These are phyloP conservation scores for Amaranthus cruentus DNA, from an alignment of 148 eudicot species.

Conservation along the genomic window DNA sequence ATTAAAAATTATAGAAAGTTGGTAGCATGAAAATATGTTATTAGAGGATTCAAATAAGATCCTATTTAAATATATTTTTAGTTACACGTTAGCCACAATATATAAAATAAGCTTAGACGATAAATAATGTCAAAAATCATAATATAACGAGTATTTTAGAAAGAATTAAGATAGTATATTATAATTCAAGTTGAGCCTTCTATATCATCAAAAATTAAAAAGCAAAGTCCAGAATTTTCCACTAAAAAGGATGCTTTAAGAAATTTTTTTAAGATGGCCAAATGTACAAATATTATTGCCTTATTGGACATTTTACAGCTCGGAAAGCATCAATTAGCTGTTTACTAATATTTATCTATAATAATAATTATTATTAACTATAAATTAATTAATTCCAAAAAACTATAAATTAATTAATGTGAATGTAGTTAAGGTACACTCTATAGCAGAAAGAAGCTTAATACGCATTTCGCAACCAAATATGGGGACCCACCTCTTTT, in stretches of 20 bases:
- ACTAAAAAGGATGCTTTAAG: conserved; percentile 2
- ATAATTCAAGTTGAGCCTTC: neutral
- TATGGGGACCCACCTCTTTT: neutral
- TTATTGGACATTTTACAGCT: neutral
- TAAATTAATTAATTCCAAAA: neutral
- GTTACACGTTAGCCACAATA: too few species aligned
- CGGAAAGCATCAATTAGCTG: neutral
- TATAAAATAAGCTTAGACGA: too few species aligned
- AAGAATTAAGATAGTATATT: too few species aligned
- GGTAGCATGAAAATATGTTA: too few species aligned
- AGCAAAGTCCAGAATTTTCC: neutral
- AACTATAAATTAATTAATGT: neutral
- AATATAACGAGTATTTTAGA: too few species aligned
- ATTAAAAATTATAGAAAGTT: too few species aligned
- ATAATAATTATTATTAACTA: neutral
- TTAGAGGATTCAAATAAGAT: too few species aligned
- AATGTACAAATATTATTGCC: neutral
- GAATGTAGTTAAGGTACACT: neutral
- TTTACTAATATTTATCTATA: neutral
- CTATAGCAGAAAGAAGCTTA: neutral
- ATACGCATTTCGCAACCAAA: neutral
- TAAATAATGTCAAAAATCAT: too few species aligned
- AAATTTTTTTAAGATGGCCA: neutral
- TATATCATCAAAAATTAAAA: neutral
- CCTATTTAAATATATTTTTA: too few species aligned